Conservation (phyloP, 2,329 filamentous ascomycete genomes). For the Colletotrichum ledebouriae region DNA sequence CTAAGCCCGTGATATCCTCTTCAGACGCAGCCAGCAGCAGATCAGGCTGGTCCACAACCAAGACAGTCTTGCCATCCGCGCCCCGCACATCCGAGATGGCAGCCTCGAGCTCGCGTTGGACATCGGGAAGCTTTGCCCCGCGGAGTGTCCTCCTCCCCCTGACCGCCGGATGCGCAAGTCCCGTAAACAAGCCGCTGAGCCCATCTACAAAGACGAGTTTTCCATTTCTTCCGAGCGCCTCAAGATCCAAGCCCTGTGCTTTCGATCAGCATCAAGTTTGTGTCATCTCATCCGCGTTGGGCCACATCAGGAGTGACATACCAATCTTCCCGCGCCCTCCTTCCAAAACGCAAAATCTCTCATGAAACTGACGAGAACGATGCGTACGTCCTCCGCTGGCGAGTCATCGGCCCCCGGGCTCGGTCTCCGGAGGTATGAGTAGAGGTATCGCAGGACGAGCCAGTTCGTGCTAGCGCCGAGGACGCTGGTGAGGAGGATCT, state of each 20-base stretch:
- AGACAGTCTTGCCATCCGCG: slow-evolving; percentile 61
- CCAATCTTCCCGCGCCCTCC: slow-evolving; percentile 76
- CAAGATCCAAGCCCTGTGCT: slow-evolving; percentile 77
- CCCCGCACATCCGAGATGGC: slow-evolving; percentile 57
- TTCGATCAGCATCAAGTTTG: background rate
- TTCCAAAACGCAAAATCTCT: slow-evolving; percentile 84
- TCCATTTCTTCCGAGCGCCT: slow-evolving; percentile 67
- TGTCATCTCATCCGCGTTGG: background rate
- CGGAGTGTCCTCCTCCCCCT: slow-evolving; percentile 47
- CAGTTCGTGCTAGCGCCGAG: slow-evolving; percentile 75
- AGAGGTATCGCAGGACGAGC: slow-evolving; percentile 71
- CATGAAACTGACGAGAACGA: slow-evolving; percentile 88
- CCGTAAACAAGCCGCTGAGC: slow-evolving; percentile 69
- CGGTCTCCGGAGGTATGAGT: slow-evolving; percentile 55
- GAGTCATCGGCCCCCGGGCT: slow-evolving; percentile 22
- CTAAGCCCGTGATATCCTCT: slow-evolving; percentile 57
- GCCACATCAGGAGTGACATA: slow-evolving; percentile 49
- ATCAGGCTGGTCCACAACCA: slow-evolving; percentile 77
- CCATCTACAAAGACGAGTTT: slow-evolving; percentile 83
- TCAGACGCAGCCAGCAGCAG: slow-evolving; percentile 72
- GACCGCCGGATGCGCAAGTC: slow-evolving; percentile 19
- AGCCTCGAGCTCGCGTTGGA: slow-evolving; percentile 56
- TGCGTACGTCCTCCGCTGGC: slow-evolving; percentile 55
- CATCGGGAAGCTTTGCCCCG: slow-evolving; percentile 51
- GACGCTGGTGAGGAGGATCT: slow-evolving; percentile 77